These are phyloP conservation scores for Boletus rubescentipes DNA, from an alignment of 768 basidiomycete species.

Conservation along the genomic window DNA sequence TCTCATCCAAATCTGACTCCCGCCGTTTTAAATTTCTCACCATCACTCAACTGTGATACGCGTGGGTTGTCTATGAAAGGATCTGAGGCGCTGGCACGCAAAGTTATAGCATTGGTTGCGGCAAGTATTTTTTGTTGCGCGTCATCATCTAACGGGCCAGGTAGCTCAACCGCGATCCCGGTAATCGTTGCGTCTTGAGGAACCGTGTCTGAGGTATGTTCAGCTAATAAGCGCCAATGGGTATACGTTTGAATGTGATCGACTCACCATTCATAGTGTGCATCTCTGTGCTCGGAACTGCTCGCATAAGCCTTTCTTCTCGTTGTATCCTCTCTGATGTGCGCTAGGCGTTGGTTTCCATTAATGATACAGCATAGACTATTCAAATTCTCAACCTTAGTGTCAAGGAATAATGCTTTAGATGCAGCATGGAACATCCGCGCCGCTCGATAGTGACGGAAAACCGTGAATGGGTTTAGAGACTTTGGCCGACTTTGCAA, in stretches of 20 bases:
- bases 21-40: not conserved
- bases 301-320: not conserved
- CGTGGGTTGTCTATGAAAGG: not conserved
- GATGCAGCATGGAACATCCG: not conserved
- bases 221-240: not conserved
- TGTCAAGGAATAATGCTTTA: not conserved
- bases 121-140: not conserved
- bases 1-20: too few species aligned
- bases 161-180: not conserved
- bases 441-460: not conserved
- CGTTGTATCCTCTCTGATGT: slow-evolving; percentile 13
- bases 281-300: slow-evolving; percentile 4
- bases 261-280: not conserved
- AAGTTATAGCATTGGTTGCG: not conserved
- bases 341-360: not conserved
- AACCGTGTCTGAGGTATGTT: not conserved
- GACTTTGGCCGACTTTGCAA: not conserved
- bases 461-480: not conserved
- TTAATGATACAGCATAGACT: too few species aligned
- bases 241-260: not conserved
- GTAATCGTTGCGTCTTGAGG: not conserved
- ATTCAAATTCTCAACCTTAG: not conserved
- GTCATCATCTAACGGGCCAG: not conserved
- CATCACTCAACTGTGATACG: not conserved
- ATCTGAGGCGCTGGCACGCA: not conserved